Evolutionary conservation across 305 asterid species (phyloP).

Genomic region (Stenogyne calaminthoides): DNA sequence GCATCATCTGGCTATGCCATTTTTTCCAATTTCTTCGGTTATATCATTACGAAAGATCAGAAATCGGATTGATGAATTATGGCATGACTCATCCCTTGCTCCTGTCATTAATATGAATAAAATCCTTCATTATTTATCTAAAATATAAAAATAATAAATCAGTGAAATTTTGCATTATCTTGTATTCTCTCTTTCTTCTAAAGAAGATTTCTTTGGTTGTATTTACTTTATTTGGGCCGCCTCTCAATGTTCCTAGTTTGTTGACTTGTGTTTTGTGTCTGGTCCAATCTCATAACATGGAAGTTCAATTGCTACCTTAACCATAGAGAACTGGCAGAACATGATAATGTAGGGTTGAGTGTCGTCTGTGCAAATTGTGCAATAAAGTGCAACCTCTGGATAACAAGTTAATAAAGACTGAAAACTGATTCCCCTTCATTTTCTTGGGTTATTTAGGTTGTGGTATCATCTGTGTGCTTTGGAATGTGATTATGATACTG

Average conservation of each 20-base stretch:
- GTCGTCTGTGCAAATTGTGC: not conserved
- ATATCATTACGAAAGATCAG: slow-evolving; percentile 8
- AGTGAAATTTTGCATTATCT: not conserved
- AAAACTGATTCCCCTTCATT: not conserved
- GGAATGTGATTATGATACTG: not conserved
- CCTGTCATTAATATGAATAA: not conserved
- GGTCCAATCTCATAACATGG: slow-evolving; percentile 5
- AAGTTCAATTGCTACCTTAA: slow-evolving; percentile 1
- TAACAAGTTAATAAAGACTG: not conserved
- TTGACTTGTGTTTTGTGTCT: not conserved
- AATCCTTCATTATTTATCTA: not conserved
- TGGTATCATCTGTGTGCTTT: not conserved
- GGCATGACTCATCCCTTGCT: not conserved
- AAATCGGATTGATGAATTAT: not conserved
- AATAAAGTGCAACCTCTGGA: not conserved
- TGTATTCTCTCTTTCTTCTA: not conserved
- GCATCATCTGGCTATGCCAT: not conserved
- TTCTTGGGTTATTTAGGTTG: slow-evolving; percentile 10
- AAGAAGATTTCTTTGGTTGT: not conserved
- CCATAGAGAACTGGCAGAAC: not conserved
- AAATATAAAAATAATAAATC: not conserved
- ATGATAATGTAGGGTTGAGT: not conserved
- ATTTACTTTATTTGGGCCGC: not conserved
- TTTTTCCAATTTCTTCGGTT: not conserved
- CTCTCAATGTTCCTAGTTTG: not conserved